Evolutionary conservation across 495 filamentous ascomycete genomes (phyloP), one percentile per base, ranked within the genome.

Genomic region (Hapsidospora chrysogenum): DNA sequence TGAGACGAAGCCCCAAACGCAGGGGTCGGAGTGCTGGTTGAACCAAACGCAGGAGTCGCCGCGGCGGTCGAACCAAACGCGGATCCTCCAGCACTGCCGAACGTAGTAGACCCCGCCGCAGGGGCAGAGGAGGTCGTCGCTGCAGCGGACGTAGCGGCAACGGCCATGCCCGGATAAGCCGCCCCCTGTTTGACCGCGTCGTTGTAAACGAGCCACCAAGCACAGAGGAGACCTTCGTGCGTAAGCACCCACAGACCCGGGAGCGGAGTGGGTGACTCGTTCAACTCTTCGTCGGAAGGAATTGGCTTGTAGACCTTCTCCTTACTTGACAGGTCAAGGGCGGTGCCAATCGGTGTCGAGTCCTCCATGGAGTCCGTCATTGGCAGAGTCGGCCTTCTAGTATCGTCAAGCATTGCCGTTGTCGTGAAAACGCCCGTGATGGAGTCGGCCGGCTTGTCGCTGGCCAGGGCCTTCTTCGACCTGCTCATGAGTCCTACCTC

Each of bases 191-290:
- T 66, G 36, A 99, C 74, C 2, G 92, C 79, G 18, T 93, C 85
- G 23, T 76, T 70, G 50, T 95, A 94, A 25, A 95, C 61, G 33
- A 95, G 57, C 76, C 85, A 93, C 92, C 92, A 99, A 14, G 76
- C 63, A 16, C 66, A 68, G 6, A 99, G 61, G 8, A 92, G 60
- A 19, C 89, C 89, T 44, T 95, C 83, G 48, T 93, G 73, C 40
- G 89, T 96, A 3, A 99, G 64, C 21, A 86, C 68, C 61, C 92
- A 72, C 10, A 93, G 52, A 2, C 78, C 84, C 2, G 92, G 92
- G n/a, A 94, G 51, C 11, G 92, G 89, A 2, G 76, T 77, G 9
- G 73, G 66, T 2, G 85, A 86, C 26, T 62, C 54, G 35, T 87
- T 72, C 9, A 71, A 54, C 31, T 85, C 77, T 31, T 85, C 77